phyloP scores from a whole-genome alignment of 2,329 filamentous ascomycete genomes.

The Colletotrichum liaoningense region DNA sequence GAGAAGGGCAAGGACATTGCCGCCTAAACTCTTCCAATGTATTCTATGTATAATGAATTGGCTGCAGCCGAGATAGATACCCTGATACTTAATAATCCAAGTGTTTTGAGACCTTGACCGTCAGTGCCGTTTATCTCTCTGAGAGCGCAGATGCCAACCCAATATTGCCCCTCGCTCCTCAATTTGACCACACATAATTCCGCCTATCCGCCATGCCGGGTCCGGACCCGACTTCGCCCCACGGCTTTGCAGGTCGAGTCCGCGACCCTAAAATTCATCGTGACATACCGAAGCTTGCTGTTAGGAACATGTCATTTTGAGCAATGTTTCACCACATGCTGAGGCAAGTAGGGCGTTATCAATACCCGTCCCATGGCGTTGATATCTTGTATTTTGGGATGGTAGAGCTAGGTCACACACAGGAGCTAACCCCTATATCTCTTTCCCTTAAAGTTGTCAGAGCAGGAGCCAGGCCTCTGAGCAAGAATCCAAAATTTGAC shows the following conservation, averaged over 20 bases:
- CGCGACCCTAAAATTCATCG: background rate
- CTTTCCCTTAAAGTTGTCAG: too few relatives aligned
- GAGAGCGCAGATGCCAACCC: background rate
- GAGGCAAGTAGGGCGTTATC: too few relatives aligned
- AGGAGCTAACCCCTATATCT: too few relatives aligned
- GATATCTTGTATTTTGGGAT: too few relatives aligned
- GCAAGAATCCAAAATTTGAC: too few relatives aligned
- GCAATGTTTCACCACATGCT: too few relatives aligned
- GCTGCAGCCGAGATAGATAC: slow-evolving; percentile 11
- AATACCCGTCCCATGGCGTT: too few relatives aligned
- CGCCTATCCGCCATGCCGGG: background rate
- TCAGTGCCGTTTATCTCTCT: background rate
- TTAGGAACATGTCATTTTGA: too few relatives aligned
- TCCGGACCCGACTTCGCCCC: background rate
- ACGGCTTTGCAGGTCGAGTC: background rate
- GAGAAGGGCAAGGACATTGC: slow-evolving; percentile 9
- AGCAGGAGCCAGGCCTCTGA: too few relatives aligned
- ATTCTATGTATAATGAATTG: background rate
- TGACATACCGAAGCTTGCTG: background rate
- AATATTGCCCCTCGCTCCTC: background rate
- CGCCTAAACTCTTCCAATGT: background rate
- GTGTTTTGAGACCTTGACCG: background rate
- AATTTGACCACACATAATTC: background rate
- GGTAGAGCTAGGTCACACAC: too few relatives aligned
- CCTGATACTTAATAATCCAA: background rate